phyloP scores from a whole-genome alignment of 805 yeast genomes.

The Candida montana region DNA sequence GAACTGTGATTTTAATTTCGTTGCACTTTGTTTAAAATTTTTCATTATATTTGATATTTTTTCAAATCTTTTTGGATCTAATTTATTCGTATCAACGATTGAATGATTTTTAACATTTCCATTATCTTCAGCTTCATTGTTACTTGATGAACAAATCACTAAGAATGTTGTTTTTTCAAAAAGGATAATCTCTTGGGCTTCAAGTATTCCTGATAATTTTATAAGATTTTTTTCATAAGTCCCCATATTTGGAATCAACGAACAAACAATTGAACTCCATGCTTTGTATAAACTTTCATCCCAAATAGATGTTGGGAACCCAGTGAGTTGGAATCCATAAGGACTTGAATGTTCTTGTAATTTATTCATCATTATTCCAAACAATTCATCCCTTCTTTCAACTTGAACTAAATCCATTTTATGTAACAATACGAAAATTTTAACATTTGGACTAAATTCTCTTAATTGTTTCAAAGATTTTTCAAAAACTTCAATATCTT shows the following conservation, averaged over 20 bases:
- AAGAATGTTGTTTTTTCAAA: slow-evolving; percentile 93
- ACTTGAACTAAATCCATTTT: slow-evolving; percentile 94
- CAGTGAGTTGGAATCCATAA: slow-evolving; percentile 61
- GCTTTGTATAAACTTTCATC: slow-evolving; percentile 94
- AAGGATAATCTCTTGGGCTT: slow-evolving; percentile 84
- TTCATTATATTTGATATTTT: slow-evolving; percentile 91
- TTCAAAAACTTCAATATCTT: slow-evolving; percentile 88
- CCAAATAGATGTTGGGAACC: slow-evolving; percentile 96
- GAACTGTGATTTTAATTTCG: slow-evolving; percentile 81
- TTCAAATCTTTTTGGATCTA: slow-evolving; percentile 92
- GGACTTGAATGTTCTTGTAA: slow-evolving; percentile 71
- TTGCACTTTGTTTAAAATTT: slow-evolving; percentile 88
- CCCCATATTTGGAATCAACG: slow-evolving; percentile 87
- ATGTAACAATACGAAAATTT: slow-evolving; percentile 85
- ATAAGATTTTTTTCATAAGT: slow-evolving; percentile 70
- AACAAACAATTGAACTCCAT: slow-evolving; percentile 94
- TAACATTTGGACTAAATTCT: slow-evolving; percentile 84
- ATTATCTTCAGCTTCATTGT: slow-evolving; percentile 16
- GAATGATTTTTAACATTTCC: slow-evolving; percentile 2
- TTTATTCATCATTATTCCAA: slow-evolving; percentile 77
- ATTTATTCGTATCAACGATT: slow-evolving; percentile 14
- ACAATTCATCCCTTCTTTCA: slow-evolving; percentile 79
- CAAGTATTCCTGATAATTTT: slow-evolving; percentile 64
- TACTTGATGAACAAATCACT: slow-evolving; percentile 39
- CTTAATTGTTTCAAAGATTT: slow-evolving; percentile 76